Evolutionary conservation across 2,329 filamentous ascomycete genomes (phyloP).

Genomic region (Aspergillus sp.): DNA sequence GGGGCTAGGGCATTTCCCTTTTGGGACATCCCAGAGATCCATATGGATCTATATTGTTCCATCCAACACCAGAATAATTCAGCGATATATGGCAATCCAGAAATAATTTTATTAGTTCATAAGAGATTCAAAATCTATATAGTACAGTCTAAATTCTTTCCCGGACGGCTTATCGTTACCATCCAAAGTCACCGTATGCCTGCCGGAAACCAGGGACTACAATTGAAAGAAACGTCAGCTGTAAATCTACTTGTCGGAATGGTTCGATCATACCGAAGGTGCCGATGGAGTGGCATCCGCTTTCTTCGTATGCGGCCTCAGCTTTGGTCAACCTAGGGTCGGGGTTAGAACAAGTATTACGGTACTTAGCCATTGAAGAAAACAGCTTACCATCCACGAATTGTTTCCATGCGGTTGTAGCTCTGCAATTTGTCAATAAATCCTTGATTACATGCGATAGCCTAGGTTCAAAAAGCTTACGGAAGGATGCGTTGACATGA

Average conservation of each 20-base stretch:
- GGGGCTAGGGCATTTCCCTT: conserved; percentile 21
- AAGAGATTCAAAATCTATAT: neutral
- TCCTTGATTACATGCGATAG: neutral
- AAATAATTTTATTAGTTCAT: too few species aligned
- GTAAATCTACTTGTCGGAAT: neutral
- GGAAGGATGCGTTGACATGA: conserved; percentile 58
- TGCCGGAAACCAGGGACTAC: conserved; percentile 19
- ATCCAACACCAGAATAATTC: neutral
- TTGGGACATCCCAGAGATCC: neutral
- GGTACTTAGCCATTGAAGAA: neutral
- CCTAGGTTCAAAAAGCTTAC: conserved; percentile 16
- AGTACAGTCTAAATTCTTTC: neutral
- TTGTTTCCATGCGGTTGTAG: conserved; percentile 52
- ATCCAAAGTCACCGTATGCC: conserved; percentile 9
- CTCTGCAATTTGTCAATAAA: conserved; percentile 22
- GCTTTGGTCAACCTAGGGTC: conserved; percentile 35
- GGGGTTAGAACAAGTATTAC: conserved; percentile 8
- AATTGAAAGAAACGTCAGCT: conserved; percentile 2
- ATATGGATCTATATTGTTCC: neutral
- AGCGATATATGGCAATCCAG: too few species aligned
- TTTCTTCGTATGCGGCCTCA: conserved; percentile 32
- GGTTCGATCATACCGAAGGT: conserved; percentile 21
- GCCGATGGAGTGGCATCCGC: conserved; percentile 28
- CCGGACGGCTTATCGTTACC: conserved; percentile 1
- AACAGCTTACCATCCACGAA: conserved; percentile 44